Base-by-base conservation (phyloP, 2,329 filamentous ascomycete species). In the Setomelanomma holmii region DNA sequence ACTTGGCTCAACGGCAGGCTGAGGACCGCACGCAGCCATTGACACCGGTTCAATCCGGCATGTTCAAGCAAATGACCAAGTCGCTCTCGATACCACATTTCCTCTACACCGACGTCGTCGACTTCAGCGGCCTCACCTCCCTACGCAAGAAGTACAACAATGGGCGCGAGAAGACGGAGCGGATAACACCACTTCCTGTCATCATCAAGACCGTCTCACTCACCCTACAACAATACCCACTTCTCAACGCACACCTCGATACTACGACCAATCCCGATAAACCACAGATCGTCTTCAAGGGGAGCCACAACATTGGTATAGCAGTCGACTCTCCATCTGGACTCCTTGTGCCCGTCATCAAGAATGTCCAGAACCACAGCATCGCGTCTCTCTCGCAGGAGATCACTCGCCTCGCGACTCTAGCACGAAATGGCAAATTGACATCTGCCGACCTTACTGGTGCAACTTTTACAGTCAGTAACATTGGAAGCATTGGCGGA, bases 61-160 rank as follows among this genome's bases (percentile, higher is more conserved):
- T 99, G 95, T 98, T 96, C 86, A 97, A 96, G 79, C 84, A 87
- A 54, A 99, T 99, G 95, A 97, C 93, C 12, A 87, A 87, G 52
- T 97, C 93, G 2, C 83, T 99, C 58, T 85, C 78, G 44, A 98
- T 97, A 65, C 95, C 95, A 0, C 95, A 98, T 76, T 97, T 99
- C 77, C 85, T 98, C 55, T 99, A 96, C 78, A 89, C 91, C 34
- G 92, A 96, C 75, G 90, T 93, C 71, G 81, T 96, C 43, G 89
- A 96, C 77, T 88, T 97, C 73, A 88, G 89, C 38, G 80, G 83
- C 34, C 83, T 99, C 4, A 86, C 86, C 52, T 77, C 84, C 42
- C 82, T 97, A 45, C 90, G 95, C 40, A 80, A 81, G 56, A 88
- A 86, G 41, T 83, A 97, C 51, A 96, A 96, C 76, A 56, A 70